phyloP scores from a whole-genome alignment of 2,329 filamentous ascomycete species.

The Apiospora arundinis region DNA sequence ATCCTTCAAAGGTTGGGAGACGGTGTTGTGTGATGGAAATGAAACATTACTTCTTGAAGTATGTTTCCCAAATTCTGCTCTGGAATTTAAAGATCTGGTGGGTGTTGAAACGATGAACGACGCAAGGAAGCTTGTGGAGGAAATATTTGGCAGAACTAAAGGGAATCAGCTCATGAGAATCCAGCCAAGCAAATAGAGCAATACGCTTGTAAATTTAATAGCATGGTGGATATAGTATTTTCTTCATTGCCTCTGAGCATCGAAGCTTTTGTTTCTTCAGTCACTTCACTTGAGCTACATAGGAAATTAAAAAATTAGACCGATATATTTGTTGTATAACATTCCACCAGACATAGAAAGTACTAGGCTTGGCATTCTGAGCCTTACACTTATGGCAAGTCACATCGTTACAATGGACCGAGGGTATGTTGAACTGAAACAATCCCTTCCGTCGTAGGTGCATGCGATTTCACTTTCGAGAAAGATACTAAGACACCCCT shows the following conservation, averaged over 20 bases:
- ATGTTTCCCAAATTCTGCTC: neutral
- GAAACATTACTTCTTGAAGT: neutral
- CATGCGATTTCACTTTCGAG: no score
- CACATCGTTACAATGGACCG: no score
- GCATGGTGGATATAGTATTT: neutral
- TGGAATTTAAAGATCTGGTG: neutral
- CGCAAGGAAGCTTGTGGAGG: neutral
- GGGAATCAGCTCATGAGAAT: neutral
- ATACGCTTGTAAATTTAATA: neutral
- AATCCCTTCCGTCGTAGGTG: no score
- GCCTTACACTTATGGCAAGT: no score
- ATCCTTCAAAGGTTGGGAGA: neutral
- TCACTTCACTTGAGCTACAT: neutral
- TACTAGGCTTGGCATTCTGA: no score
- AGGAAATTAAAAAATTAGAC: neutral
- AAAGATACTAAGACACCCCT: no score
- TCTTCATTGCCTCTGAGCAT: neutral
- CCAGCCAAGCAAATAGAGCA: neutral
- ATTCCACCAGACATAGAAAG: no score
- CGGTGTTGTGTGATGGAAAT: neutral
- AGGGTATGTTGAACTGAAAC: no score
- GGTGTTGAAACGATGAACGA: neutral
- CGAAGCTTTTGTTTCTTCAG: neutral
- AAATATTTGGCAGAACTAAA: neutral
- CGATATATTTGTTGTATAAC: neutral